A percentile compares a stretch with the other conserved stretches of the same genome.
Evolutionary conservation across 2,329 filamentous ascomycete species (phyloP).

Genomic region (Trichoderma breve): DNA sequence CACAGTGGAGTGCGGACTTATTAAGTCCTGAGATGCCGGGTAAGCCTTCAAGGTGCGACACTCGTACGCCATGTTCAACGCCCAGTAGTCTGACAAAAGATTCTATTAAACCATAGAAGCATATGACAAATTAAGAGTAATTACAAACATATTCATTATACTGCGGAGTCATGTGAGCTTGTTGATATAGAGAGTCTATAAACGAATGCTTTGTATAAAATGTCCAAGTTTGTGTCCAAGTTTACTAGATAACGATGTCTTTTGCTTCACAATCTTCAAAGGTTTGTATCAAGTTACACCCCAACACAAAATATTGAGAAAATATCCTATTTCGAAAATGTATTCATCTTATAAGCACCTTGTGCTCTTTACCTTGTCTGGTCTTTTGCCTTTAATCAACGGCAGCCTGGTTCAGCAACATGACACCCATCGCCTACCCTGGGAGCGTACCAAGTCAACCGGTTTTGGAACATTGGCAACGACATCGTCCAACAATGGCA

Average conservation of each 20-base stretch:
- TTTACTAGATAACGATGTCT: too few species aligned
- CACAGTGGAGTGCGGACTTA: not conserved
- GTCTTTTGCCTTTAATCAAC: not conserved
- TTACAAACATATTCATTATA: not conserved
- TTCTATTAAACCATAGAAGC: not conserved
- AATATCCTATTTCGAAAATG: fast-evolving
- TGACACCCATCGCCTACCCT: not conserved
- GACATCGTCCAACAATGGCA: not conserved
- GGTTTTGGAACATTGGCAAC: not conserved
- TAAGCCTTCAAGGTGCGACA: not conserved
- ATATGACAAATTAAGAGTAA: not conserved
- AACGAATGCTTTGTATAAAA: not conserved
- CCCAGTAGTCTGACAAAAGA: fast-evolving
- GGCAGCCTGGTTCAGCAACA: not conserved
- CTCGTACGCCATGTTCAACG: not conserved
- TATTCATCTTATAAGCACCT: not conserved
- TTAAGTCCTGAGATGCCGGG: not conserved
- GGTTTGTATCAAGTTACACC: not conserved
- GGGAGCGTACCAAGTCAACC: not conserved
- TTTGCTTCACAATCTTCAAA: not conserved
- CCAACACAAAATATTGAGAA: fast-evolving
- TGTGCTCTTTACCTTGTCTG: not conserved
- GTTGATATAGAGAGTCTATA: not conserved
- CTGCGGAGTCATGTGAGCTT: not conserved
- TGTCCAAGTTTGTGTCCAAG: too few species aligned